Evolutionary conservation across 2,329 filamentous ascomycete genomes (phyloP), one percentile per base, ranked within the genome.

Genomic region (Botryotinia convoluta): DNA sequence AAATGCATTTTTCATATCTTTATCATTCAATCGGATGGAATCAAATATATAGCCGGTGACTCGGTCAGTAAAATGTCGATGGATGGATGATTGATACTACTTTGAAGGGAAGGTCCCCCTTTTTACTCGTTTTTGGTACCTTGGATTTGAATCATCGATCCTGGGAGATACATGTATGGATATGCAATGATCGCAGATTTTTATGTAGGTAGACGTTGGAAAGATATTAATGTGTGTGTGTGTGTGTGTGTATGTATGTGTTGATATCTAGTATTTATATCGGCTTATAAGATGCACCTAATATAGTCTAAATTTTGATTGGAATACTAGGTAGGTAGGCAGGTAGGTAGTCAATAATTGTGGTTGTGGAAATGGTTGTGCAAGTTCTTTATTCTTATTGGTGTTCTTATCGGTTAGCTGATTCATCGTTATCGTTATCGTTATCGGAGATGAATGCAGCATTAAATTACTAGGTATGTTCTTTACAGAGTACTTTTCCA

Each of bases 21-120:
- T 44, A 35, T 64, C 44, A 65, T 32, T 68, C 64, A 67, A 72
- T 72, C 69, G 69, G 61, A 72, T 67, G 37, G 45, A 18, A 59
- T 67, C 22, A 9, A 22, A 44, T 22, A 20, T 4, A 20, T 35
- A 72, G 61, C 69, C 61, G 69, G 69, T 72, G 69, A 72, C 60
- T 65, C 69, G 69, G 69, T 71, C 60, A 45, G 48, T 5, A 63
- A 12, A 29, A n/a, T 10, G 45, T 26, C 18, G 29, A 48, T 32
- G 57, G 35, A 22, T 61, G 48, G 48, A 14, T 51, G 22, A 51
- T 6, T 12, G 45, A 51, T n/a, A 7, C 26, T n/a, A 51, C 48
- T 14, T 51, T n/a, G n/a, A 45, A 12, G 35, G 4, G 32, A 39
- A 39, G 20, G 22, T 18, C 20, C 51, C 37, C 37, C 42, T 57